Percentiles rank a stretch among this genome's conserved stretches.
phyloP scores from a whole-genome alignment of 441 rosid genomes.

The Gossypium trilobum region DNA sequence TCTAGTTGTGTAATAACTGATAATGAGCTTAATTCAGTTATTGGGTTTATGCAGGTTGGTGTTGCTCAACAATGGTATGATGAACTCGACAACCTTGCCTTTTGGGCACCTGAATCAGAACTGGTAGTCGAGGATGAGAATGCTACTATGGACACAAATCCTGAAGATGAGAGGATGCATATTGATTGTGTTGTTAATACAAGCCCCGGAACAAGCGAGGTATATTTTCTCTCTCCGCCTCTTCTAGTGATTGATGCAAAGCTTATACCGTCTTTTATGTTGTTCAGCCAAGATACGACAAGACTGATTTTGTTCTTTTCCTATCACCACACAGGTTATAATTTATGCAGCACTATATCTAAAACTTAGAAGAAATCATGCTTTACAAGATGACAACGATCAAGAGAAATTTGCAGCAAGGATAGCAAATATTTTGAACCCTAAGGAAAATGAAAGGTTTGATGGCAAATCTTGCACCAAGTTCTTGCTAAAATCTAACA shows the following conservation, averaged over 20 bases:
- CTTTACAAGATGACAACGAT: constrained; percentile 23
- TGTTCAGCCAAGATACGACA: neutral
- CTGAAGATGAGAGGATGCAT: constrained; percentile 34
- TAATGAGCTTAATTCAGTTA: constrained; percentile 15
- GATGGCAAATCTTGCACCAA: constrained; percentile 40
- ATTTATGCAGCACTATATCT: constrained; percentile 55
- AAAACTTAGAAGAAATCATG: constrained; percentile 38
- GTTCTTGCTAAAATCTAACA: constrained; percentile 41
- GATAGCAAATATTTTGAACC: constrained; percentile 45
- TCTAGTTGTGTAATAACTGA: constrained; percentile 4
- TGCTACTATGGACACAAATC: constrained; percentile 21
- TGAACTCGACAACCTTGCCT: constrained; percentile 73
- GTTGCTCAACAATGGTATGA: constrained; percentile 81
- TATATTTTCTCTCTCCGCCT: constrained; percentile 18
- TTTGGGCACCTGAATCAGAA: constrained; percentile 41
- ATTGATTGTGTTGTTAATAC: constrained; percentile 56
- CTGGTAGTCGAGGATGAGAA: constrained; percentile 33
- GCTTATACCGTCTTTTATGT: neutral
- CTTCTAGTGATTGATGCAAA: neutral
- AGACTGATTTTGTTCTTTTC: neutral
- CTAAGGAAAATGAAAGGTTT: constrained; percentile 25
- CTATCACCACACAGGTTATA: constrained; percentile 39
- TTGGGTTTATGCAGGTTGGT: constrained; percentile 54
- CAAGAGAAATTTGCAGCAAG: constrained; percentile 46
- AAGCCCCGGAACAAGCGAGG: constrained; percentile 91